Conservation (phyloP, 148 eudicot genomes). For the Vaccinium myrtillus region DNA sequence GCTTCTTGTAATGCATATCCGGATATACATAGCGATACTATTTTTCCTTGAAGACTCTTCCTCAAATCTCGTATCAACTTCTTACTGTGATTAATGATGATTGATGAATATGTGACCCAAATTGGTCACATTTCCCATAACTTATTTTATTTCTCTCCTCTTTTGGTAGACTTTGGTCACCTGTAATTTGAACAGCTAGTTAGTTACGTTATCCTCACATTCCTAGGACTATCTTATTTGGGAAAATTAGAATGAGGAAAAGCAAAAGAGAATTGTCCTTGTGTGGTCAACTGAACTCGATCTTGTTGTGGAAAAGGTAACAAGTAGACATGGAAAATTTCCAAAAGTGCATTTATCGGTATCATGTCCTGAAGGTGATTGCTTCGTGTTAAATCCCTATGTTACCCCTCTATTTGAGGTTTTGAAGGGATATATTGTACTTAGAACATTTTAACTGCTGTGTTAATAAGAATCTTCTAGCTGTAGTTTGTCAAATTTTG, state of each 20-base stretch:
- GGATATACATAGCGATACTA: not conserved
- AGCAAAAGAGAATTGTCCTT: not conserved
- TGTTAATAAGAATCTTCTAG: not conserved
- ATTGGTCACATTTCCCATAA: not conserved
- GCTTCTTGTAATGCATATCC: not conserved
- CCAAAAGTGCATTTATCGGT: not conserved
- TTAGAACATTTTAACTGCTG: not conserved
- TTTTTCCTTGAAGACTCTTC: not conserved
- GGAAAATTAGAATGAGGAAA: not conserved
- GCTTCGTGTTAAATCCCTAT: not conserved
- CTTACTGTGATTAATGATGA: not conserved
- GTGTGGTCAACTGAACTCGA: not conserved
- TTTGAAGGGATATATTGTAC: not conserved
- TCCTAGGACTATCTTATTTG: not conserved
- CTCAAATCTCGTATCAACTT: not conserved
- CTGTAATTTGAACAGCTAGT: not conserved
- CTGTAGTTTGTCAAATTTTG: conserved; percentile 2
- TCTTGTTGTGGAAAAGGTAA: not conserved
- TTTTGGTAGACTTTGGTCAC: not conserved
- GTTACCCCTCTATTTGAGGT: not conserved
- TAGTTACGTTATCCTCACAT: not conserved
- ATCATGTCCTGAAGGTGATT: conserved; percentile 5
- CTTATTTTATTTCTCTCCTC: not conserved
- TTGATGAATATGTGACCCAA: not conserved
- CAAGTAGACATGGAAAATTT: not conserved